Conservation (phyloP, 2,329 filamentous ascomycete species). For the Alternaria sp. region DNA sequence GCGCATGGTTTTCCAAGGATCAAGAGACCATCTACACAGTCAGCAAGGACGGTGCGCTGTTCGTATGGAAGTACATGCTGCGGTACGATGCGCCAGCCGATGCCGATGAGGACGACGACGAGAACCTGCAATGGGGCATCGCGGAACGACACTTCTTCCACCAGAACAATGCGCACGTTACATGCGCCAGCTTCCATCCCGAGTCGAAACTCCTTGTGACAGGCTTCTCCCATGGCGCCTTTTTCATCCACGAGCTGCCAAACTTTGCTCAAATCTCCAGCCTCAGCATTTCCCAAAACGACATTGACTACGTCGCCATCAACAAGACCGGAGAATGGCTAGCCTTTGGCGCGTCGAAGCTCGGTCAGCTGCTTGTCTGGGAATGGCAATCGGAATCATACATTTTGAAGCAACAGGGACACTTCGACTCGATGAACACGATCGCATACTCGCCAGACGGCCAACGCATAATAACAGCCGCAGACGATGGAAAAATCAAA, state of each 20-base stretch:
- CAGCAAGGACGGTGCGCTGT: conserved; percentile 96
- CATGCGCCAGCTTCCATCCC: conserved; percentile 89
- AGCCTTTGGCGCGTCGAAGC: conserved; percentile 92
- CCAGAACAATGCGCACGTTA: conserved; percentile 85
- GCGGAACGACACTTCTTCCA: conserved; percentile 92
- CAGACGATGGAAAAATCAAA: conserved; percentile 98
- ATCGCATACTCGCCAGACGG: conserved; percentile 94
- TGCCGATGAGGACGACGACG: conserved; percentile 66
- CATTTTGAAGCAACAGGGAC: conserved; percentile 96
- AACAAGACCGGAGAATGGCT: conserved; percentile 97
- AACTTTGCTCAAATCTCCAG: conserved; percentile 96
- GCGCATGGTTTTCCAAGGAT: conserved; percentile 95
- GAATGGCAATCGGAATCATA: conserved; percentile 99
- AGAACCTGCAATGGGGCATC: conserved; percentile 86
- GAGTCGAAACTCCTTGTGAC: conserved; percentile 91
- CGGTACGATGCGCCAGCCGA: conserved; percentile 64
- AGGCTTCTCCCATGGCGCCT: conserved; percentile 93
- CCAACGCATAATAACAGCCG: conserved; percentile 88
- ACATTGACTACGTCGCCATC: conserved; percentile 93
- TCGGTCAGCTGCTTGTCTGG: conserved; percentile 97
- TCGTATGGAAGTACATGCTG: conserved; percentile 85
- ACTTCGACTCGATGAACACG: conserved; percentile 95
- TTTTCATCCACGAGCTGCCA: conserved; percentile 93
- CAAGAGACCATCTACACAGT: conserved; percentile 97
- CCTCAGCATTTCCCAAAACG: conserved; percentile 91